A percentile compares a stretch with the other conserved stretches of the same genome.
Conservation (phyloP, 495 filamentous ascomycete genomes). For the Podospora pseudocomata region DNA sequence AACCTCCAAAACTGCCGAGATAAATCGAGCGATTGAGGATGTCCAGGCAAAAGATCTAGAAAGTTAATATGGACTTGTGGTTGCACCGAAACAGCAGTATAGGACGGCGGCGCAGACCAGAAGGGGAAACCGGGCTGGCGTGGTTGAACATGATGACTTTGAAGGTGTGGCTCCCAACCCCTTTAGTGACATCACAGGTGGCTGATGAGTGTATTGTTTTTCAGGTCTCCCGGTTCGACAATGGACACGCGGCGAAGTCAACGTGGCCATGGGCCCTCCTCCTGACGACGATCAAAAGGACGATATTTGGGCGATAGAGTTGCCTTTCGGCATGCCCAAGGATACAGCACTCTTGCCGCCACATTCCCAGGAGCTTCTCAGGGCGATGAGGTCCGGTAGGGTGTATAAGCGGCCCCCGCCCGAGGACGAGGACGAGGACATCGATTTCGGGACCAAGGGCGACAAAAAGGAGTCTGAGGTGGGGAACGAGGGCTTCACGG, state of each 20-base stretch:
- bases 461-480: slow-evolving; percentile 48
- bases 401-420: slow-evolving; percentile 58
- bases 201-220: slow-evolving; percentile 3
- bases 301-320: slow-evolving; percentile 54
- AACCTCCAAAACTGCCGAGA: not conserved
- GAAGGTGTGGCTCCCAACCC: slow-evolving; percentile 51
- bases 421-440: slow-evolving; percentile 51
- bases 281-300: slow-evolving; percentile 50
- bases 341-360: slow-evolving; percentile 77
- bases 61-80: slow-evolving; percentile 1
- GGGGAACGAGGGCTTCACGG: slow-evolving; percentile 59
- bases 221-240: slow-evolving; percentile 79
- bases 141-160: slow-evolving; percentile 90
- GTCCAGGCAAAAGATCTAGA: not conserved
- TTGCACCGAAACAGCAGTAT: slow-evolving; percentile 32
- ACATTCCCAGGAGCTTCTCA: slow-evolving; percentile 78
- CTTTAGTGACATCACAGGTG: not conserved
- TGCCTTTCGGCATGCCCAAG: slow-evolving; percentile 72
- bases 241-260: slow-evolving; percentile 74
- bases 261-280: slow-evolving; percentile 61
- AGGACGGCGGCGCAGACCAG: slow-evolving; percentile 62
- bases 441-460: slow-evolving; percentile 30
- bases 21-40: not conserved
- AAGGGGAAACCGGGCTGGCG: slow-evolving; percentile 64
- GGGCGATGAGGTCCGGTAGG: slow-evolving; percentile 71